phyloP scores from a whole-genome alignment of 2,329 filamentous ascomycete species.

The Beauveria rudraprayagi region DNA sequence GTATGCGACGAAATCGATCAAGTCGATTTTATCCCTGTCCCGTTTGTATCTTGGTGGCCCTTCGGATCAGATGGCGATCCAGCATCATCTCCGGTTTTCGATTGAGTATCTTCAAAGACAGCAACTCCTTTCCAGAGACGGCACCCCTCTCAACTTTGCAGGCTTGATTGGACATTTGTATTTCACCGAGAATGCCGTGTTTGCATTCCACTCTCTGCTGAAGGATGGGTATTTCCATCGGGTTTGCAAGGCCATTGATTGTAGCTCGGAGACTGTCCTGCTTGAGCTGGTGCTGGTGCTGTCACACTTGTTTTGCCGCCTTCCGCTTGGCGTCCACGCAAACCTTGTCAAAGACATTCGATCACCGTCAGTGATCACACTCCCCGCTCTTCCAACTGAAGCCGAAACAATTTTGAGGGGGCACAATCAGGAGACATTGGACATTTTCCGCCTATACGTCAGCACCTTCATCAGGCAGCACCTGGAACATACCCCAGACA shows the following conservation, averaged over 20 bases:
- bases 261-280: conserved; percentile 40
- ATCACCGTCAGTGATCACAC: conserved; percentile 56
- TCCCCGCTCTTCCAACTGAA: conserved; percentile 52
- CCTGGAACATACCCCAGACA: conserved; percentile 40
- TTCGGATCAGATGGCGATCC: conserved; percentile 58
- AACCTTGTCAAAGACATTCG: conserved; percentile 40
- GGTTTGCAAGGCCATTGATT: conserved; percentile 51
- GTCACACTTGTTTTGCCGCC: conserved; percentile 61
- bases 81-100: conserved; percentile 72
- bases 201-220: conserved; percentile 68
- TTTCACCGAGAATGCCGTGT: conserved; percentile 66
- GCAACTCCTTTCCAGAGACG: conserved; percentile 51
- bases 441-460: conserved; percentile 62
- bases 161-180: conserved; percentile 65
- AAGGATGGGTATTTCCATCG: conserved; percentile 60
- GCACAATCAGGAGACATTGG: conserved; percentile 59
- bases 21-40: conserved; percentile 61
- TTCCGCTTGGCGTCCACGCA: conserved; percentile 38
- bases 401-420: conserved; percentile 47
- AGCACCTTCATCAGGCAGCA: conserved; percentile 61
- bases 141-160: conserved; percentile 64
- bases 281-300: conserved; percentile 60
- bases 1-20: conserved; percentile 54
- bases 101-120: conserved; percentile 71
- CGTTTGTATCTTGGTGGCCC: conserved; percentile 63